phyloP scores from a whole-genome alignment of 2,329 filamentous ascomycete species.

The Mollisiaceae sp. region DNA sequence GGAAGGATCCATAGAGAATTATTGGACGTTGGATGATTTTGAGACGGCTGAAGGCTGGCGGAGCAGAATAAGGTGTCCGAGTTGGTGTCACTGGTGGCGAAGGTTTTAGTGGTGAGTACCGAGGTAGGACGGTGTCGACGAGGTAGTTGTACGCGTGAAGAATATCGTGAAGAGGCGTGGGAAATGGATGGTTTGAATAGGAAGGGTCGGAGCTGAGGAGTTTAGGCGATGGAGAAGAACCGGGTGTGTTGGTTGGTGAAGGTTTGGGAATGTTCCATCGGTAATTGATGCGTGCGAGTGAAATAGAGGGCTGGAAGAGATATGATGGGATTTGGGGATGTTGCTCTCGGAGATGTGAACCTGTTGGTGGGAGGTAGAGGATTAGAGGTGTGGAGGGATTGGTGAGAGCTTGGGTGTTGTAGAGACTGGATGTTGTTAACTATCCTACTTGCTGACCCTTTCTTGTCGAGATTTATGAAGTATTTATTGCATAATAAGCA shows the following conservation, averaged over 20 bases:
- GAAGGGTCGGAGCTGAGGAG: slow-evolving; percentile 23
- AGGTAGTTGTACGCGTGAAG: slow-evolving; percentile 53
- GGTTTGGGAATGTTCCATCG: slow-evolving; percentile 52
- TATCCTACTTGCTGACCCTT: neutral
- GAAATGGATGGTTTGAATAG: slow-evolving; percentile 49
- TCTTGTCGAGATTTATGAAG: too few species aligned
- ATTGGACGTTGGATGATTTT: slow-evolving; percentile 31
- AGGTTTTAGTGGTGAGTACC: slow-evolving; percentile 14
- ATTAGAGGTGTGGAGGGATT: slow-evolving; percentile 51
- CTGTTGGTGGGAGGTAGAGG: slow-evolving; percentile 56
- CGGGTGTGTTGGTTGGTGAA: neutral
- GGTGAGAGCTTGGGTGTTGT: slow-evolving; percentile 36
- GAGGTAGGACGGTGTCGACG: slow-evolving; percentile 28
- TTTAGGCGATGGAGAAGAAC: slow-evolving; percentile 11
- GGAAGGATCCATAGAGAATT: slow-evolving; percentile 59
- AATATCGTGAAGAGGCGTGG: slow-evolving; percentile 61
- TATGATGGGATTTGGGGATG: slow-evolving; percentile 47
- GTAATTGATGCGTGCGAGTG: slow-evolving; percentile 63
- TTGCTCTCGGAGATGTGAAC: slow-evolving; percentile 50
- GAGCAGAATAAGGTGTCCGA: slow-evolving; percentile 41
- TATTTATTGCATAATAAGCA: too few species aligned
- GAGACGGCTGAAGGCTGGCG: neutral
- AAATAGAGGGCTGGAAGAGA: slow-evolving; percentile 51
- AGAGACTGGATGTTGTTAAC: slow-evolving; percentile 36
- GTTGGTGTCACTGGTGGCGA: slow-evolving; percentile 41